These are phyloP conservation scores for Boletus tomentosulus DNA, from an alignment of 768 basidiomycete genomes.

Conservation along the genomic window DNA sequence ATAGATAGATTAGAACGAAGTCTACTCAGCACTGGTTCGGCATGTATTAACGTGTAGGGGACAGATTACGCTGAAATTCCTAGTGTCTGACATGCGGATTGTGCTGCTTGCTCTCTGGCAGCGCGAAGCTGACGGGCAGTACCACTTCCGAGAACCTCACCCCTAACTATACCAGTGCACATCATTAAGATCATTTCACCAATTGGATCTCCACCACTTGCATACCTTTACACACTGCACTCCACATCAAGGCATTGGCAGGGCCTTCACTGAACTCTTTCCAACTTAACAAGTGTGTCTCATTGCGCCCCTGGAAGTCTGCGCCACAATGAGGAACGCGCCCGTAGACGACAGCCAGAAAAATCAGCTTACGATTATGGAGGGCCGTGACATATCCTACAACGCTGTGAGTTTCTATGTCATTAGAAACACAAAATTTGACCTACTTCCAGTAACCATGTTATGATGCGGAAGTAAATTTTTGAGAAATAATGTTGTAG, in stretches of 20 bases:
- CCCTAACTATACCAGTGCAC: slow-evolving; percentile 38
- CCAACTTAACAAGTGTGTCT: slow-evolving; percentile 38
- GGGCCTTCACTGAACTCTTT: slow-evolving; percentile 39
- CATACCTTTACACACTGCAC: slow-evolving; percentile 55
- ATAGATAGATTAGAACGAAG: background rate
- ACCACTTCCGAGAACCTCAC: slow-evolving; percentile 45
- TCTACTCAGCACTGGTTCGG: background rate
- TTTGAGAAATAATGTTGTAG: background rate
- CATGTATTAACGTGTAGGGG: slow-evolving; percentile 3
- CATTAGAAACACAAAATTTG: background rate
- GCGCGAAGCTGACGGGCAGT: slow-evolving; percentile 38
- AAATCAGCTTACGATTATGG: slow-evolving; percentile 43
- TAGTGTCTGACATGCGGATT: slow-evolving; percentile 36
- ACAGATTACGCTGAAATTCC: slow-evolving; percentile 15
- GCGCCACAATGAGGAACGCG: background rate
- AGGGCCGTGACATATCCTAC: slow-evolving; percentile 33
- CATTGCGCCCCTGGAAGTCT: slow-evolving; percentile 37
- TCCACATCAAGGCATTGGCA: slow-evolving; percentile 44
- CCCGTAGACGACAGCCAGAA: background rate
- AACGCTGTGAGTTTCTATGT: slow-evolving; percentile 8
- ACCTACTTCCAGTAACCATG: slow-evolving; percentile 24
- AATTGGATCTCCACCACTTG: background rate
- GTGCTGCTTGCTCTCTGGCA: slow-evolving; percentile 49
- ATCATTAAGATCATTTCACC: background rate
- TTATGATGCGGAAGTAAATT: background rate